Conservation (phyloP, 805 yeast species). For the Starmerella gropengiesseri region DNA sequence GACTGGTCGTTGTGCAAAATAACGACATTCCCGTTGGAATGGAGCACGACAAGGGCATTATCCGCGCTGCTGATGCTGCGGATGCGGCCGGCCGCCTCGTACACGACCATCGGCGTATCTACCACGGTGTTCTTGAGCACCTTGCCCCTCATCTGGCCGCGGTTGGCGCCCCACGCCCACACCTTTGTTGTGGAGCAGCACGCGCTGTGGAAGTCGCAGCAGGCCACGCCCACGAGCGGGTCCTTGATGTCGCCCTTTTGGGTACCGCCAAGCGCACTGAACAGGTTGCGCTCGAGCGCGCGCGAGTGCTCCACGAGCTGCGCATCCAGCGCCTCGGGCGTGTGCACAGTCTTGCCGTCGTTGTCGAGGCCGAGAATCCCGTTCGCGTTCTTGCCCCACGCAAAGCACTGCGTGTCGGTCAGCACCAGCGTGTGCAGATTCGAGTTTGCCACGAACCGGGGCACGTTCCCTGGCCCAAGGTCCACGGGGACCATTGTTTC, state of each 20-base stretch:
- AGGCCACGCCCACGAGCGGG: slow-evolving; percentile 17
- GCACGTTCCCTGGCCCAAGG: slow-evolving; percentile 2
- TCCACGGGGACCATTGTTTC: not conserved
- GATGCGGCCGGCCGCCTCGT: slow-evolving; percentile 10
- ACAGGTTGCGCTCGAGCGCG: slow-evolving; percentile 11
- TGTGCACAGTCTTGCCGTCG: slow-evolving; percentile 12
- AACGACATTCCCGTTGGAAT: slow-evolving; percentile 12
- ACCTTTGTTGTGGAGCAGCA: slow-evolving; percentile 13
- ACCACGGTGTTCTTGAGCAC: slow-evolving; percentile 9
- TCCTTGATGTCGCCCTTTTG: slow-evolving; percentile 1
- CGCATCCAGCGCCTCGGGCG: slow-evolving; percentile 16
- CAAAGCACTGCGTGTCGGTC: slow-evolving; percentile 18
- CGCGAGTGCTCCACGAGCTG: slow-evolving; percentile 10
- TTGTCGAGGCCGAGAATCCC: slow-evolving; percentile 21
- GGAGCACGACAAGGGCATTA: slow-evolving; percentile 15
- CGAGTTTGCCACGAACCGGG: slow-evolving; percentile 13
- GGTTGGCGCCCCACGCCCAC: slow-evolving; percentile 24
- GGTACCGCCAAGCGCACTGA: slow-evolving; percentile 16
- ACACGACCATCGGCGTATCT: slow-evolving; percentile 15
- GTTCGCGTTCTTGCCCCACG: slow-evolving; percentile 23
- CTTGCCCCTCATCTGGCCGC: slow-evolving; percentile 22
- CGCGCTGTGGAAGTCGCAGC: slow-evolving; percentile 15
- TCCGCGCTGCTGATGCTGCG: slow-evolving; percentile 16
- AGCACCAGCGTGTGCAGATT: slow-evolving; percentile 19
- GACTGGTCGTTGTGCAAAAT: slow-evolving; percentile 5